Evolutionary conservation across 2,329 filamentous ascomycete genomes (phyloP).

Genomic region (Xylaria digitata): DNA sequence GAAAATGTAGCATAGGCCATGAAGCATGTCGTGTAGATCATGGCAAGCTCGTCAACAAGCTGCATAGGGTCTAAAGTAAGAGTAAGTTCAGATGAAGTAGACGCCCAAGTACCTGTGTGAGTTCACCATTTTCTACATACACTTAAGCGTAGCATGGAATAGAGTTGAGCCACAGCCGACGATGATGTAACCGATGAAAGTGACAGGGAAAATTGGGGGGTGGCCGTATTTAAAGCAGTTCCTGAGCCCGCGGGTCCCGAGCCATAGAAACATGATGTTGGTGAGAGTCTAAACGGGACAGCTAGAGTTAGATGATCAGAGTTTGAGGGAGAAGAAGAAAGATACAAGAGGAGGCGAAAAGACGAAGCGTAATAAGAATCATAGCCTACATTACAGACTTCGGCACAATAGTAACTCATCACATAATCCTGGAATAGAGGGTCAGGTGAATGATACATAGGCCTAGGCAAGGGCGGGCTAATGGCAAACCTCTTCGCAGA

Average conservation of each 20-base stretch:
- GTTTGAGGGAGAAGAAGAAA: background rate
- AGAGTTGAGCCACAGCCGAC: conserved; percentile 67
- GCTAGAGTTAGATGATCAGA: conserved; percentile 10
- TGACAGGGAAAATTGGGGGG: conserved; percentile 78
- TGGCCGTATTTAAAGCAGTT: conserved; percentile 80
- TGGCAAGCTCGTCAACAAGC: conserved; percentile 68
- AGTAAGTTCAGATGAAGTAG: conserved; percentile 15
- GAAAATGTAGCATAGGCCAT: conserved; percentile 77
- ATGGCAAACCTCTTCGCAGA: conserved; percentile 77
- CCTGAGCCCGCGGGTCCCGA: conserved; percentile 79
- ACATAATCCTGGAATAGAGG: conserved; percentile 65
- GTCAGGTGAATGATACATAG: conserved; percentile 27
- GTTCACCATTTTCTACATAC: conserved; percentile 51
- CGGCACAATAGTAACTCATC: conserved; percentile 78
- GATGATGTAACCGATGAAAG: conserved; percentile 64
- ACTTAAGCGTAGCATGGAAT: conserved; percentile 69
- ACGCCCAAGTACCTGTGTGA: background rate
- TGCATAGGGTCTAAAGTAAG: conserved; percentile 64
- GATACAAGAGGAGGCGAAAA: background rate
- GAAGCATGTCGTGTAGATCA: conserved; percentile 69
- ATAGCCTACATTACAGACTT: conserved; percentile 73
- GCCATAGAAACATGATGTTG: conserved; percentile 82
- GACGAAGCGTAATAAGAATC: background rate
- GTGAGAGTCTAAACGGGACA: conserved; percentile 70
- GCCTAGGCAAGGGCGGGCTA: background rate